A percentile compares a stretch with the other conserved stretches of the same genome.
Conservation (phyloP, 2,329 filamentous ascomycete genomes). For the Fusarium falciforme region DNA sequence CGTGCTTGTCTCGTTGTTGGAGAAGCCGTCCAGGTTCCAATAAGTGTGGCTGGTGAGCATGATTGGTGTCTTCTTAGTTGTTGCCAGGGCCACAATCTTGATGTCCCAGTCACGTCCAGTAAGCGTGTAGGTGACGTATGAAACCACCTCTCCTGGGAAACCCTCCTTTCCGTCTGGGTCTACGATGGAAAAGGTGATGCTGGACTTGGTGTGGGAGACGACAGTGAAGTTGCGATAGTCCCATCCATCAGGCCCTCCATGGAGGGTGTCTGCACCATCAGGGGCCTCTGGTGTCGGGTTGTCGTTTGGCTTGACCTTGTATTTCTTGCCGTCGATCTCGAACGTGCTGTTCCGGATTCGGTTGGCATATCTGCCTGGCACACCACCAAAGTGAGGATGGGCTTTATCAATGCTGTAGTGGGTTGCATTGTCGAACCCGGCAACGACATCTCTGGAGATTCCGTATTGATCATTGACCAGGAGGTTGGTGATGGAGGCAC, state of each 20-base stretch:
- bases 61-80: conserved; percentile 82
- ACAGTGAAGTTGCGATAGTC: conserved; percentile 84
- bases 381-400: conserved; percentile 78
- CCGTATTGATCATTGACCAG: conserved; percentile 77
- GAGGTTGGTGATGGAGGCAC: conserved; percentile 78
- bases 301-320: conserved; percentile 72
- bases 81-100: conserved; percentile 76
- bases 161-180: conserved; percentile 80
- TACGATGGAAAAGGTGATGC: conserved; percentile 80
- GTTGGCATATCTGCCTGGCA: conserved; percentile 83
- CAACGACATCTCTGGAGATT: conserved; percentile 75
- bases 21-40: conserved; percentile 86
- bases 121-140: conserved; percentile 79
- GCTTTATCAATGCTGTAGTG: conserved; percentile 73
- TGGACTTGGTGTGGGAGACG: conserved; percentile 71
- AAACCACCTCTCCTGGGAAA: conserved; percentile 82
- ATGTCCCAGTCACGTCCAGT: conserved; percentile 75
- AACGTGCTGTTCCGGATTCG: conserved; percentile 83
- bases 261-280: conserved; percentile 71
- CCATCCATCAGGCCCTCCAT: conserved; percentile 79
- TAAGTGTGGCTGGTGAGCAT: conserved; percentile 82
- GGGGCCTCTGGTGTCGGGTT: conserved; percentile 63
- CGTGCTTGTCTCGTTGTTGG: conserved; percentile 74
- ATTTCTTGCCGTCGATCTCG: conserved; percentile 71
- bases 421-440: conserved; percentile 80